A percentile compares a stretch with the other conserved stretches of the same genome.
Evolutionary conservation across 805 yeast species (phyloP).

Genomic region (Cyberlindnera maclurae): DNA sequence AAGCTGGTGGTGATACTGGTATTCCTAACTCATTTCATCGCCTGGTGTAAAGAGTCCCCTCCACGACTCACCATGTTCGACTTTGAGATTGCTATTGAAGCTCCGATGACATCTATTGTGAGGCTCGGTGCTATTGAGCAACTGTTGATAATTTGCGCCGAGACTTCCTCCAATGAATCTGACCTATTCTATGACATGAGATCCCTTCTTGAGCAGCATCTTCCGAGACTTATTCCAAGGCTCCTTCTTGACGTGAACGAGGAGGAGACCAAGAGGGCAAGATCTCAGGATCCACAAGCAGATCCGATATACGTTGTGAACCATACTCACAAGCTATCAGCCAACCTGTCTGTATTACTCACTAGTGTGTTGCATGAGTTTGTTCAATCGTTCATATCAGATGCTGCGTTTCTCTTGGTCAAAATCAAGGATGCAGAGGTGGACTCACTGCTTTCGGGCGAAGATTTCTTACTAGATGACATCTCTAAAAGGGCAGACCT

Average conservation of each 20-base stretch:
- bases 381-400: conserved; percentile 48
- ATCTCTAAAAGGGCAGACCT: conserved; percentile 73
- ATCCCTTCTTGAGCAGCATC: conserved; percentile 55
- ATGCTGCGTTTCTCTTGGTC: conserved; percentile 60
- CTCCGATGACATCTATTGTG: conserved; percentile 51
- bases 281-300: conserved; percentile 19
- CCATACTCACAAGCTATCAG: conserved; percentile 18
- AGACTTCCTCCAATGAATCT: conserved; percentile 39
- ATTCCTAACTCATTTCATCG: conserved; percentile 51
- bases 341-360: conserved; percentile 23
- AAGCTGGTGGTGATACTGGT: conserved; percentile 42
- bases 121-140: conserved; percentile 68
- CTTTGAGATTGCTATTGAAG: conserved; percentile 48
- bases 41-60: conserved; percentile 55
- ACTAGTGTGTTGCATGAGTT: conserved; percentile 41
- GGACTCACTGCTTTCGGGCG: conserved; percentile 56
- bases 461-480: conserved; percentile 49
- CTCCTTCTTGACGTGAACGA: conserved; percentile 46
- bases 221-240: conserved; percentile 49
- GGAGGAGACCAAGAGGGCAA: conserved; percentile 31
- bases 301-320: conserved; percentile 17
- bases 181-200: conserved; percentile 58
- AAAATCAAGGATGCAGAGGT: conserved; percentile 68
- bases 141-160: conserved; percentile 53
- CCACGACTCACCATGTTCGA: conserved; percentile 39